Base-by-base conservation (phyloP, 176 grass and related monocot species). In the Alloteropsis semialata region DNA sequence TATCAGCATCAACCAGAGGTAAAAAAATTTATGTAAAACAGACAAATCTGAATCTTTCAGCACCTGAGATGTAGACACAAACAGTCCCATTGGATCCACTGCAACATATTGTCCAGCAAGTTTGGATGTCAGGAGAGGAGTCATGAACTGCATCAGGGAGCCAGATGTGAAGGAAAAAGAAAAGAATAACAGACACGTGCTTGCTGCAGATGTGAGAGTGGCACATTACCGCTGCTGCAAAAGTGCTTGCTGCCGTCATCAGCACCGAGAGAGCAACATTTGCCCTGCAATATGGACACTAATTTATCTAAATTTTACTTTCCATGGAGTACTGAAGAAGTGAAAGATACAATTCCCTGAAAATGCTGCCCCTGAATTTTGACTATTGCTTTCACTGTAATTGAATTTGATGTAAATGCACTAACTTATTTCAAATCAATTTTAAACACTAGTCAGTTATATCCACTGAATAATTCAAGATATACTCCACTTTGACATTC, bases 251-350 rank as follows among this genome's bases (percentile, higher is more conserved):
- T 65, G 95, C 95, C 33, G 95, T 97, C 95, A 97, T 97, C 82
- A 94, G 84, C 49, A 97, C 95, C 0, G 95, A 97, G 57, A 97
- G 95, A 61, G 95, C 92, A 49, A 97, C 90, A 85, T 94, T 97
- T 80, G 89, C 95, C 79, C 95, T 97, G 81, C 65, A 90, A 81
- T 45, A 74, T 33, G 16, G 60, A 87, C n/a, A 38, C 0, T 46
- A 72, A 38, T 56, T 75, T 71, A 22, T 28, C 11, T 51, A 27
- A 57, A 16, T 22, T 69, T 25, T 36, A 68, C 34, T 74, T 27
- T 74, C 5, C n/a, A 72, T 72, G 50, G 10, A 49, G 19, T 19
- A 17, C 14, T 32, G 16, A 38, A 30, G 38, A 49, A 56, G 39
- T 42, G n/a, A n/a, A n/a, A n/a, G n/a, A n/a, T 17, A 48, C 32